Evolutionary conservation across 805 yeast genomes (phyloP), one percentile per base, ranked within the genome.

Genomic region (Candida dendrica): DNA sequence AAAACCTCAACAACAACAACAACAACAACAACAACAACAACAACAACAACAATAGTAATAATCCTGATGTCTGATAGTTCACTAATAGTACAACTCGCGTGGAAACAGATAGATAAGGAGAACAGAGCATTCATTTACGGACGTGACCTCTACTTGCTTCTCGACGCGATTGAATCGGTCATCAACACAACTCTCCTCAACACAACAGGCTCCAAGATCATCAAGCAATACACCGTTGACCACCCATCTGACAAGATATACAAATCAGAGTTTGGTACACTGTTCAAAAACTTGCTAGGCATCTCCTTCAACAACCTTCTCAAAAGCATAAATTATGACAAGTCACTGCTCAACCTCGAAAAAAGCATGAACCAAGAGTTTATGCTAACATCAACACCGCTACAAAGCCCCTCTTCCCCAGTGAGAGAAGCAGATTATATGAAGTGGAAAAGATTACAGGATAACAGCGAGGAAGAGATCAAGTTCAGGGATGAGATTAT

Each of bases 231-330:
- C 44, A 50, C 60, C 11, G 53, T 47, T 16, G 59, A 56, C 6
- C 55, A 63, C 22, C 52, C 54, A n/a, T 50, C 52, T 36, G 49
- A 50, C 34, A 59, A 60, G 38, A 51, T 66, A 1, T 52, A 56
- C 40, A 65, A 58, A 43, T 50, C 56, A 9, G 66, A 63, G 16
- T 61, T 63, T 49, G 45, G 50, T 26, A 47, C 53, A 15, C 43
- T 63, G 17, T 63, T 64, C 39, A 51, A 51, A 20, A 56, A 60
- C 6, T 44, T 66, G 18, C 44, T 60, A 7, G 68, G 69, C 3
- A 47, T 51, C n/a, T 50, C 59, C 1, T 61, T 62, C 41, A 48
- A 44, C n/a, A 53, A 51, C 16, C 60, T 62, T 0, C 50, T 61
- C 2, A 51, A 46, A 20, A 41, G 47, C 34, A 44, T 49, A 15